A percentile compares a stretch with the other conserved stretches of the same genome.
Conservation (phyloP, 1,139 yeast species). For the Saccharomyces hybrid region DNA sequence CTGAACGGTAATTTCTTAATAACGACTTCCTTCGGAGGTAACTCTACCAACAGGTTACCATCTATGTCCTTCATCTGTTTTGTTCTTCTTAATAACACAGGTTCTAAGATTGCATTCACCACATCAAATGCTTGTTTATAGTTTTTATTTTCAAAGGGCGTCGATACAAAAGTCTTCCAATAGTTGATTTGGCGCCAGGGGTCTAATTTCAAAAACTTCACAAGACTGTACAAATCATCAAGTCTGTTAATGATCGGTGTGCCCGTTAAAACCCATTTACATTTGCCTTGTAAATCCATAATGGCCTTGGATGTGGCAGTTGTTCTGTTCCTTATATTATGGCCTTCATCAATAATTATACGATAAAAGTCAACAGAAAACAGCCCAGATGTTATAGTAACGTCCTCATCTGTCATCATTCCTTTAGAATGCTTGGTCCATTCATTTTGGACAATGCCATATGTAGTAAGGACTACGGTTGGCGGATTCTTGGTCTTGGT, state of each 20-base stretch:
- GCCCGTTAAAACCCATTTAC: constrained; percentile 88
- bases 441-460: constrained; percentile 80
- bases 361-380: constrained; percentile 72
- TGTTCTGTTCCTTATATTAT: constrained; percentile 71
- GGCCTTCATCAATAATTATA: constrained; percentile 86
- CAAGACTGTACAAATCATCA: constrained; percentile 76
- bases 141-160: constrained; percentile 71
- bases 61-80: constrained; percentile 70
- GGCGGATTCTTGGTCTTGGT: constrained; percentile 42
- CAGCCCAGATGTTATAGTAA: constrained; percentile 39
- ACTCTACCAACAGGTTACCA: constrained; percentile 66
- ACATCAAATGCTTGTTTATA: constrained; percentile 70
- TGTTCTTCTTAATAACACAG: constrained; percentile 75
- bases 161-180: constrained; percentile 83
- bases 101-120: constrained; percentile 77
- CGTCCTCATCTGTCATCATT: constrained; percentile 2
- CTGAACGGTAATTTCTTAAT: constrained; percentile 63
- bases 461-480: constrained; percentile 70
- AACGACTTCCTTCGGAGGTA: constrained; percentile 69
- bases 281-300: constrained; percentile 50
- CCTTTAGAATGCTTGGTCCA: constrained; percentile 33
- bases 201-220: constrained; percentile 65
- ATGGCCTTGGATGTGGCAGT: constrained; percentile 80
- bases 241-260: constrained; percentile 87
- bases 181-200: constrained; percentile 86